Percentiles rank a stretch among this genome's conserved stretches.
phyloP scores from a whole-genome alignment of 2,329 filamentous ascomycete species.

The Penicillium sp. region DNA sequence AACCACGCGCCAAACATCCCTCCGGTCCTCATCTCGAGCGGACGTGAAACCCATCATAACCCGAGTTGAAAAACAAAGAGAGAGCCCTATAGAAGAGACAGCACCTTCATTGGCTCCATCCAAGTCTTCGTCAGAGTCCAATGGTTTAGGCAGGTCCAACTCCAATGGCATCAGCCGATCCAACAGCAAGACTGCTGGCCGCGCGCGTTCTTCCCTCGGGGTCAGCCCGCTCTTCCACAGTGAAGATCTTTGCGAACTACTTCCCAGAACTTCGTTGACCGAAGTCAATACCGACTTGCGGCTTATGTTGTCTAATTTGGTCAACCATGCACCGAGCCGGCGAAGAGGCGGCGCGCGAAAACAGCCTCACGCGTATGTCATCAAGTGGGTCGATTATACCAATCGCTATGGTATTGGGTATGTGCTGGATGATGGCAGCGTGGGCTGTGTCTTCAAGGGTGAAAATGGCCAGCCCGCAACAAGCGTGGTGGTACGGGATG shows the following conservation, averaged over 20 bases:
- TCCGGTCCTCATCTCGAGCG: slow-evolving; percentile 18
- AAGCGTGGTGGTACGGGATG: slow-evolving; percentile 49
- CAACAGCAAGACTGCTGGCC: slow-evolving; percentile 32
- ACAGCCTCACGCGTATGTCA: slow-evolving; percentile 47
- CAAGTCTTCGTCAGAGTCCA: slow-evolving; percentile 15
- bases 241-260: slow-evolving; percentile 38
- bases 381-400: slow-evolving; percentile 57
- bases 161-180: slow-evolving; percentile 23
- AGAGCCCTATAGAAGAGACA: slow-evolving; percentile 13
- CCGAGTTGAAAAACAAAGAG: slow-evolving; percentile 11
- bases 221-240: slow-evolving; percentile 40
- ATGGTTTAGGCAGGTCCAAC: slow-evolving; percentile 20
- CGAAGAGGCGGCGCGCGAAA: slow-evolving; percentile 31
- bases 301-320: slow-evolving; percentile 40
- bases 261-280: slow-evolving; percentile 41
- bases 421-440: slow-evolving; percentile 52
- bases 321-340: slow-evolving; percentile 32
- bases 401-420: slow-evolving; percentile 55
- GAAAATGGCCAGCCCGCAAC: slow-evolving; percentile 47
- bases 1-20: slow-evolving; percentile 12
- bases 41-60: slow-evolving; percentile 12
- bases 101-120: slow-evolving; percentile 6
- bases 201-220: slow-evolving; percentile 39
- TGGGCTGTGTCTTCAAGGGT: slow-evolving; percentile 53
- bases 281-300: slow-evolving; percentile 44